phyloP scores from a whole-genome alignment of 2,329 filamentous ascomycete genomes.

The Cercospora sp. region DNA sequence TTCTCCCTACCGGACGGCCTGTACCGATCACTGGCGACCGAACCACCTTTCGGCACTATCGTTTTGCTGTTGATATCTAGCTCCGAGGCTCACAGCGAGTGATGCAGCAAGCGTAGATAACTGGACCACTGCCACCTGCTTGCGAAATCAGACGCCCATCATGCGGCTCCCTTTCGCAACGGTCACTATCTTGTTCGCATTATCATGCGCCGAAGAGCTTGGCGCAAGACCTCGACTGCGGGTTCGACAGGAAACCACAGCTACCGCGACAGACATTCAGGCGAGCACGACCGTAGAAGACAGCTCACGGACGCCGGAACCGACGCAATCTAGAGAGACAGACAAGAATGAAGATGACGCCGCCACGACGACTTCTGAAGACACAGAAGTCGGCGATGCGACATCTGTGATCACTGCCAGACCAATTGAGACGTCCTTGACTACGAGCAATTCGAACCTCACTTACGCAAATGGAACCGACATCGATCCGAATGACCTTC shows the following conservation, averaged over 20 bases:
- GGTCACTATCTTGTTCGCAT: slow-evolving; percentile 9
- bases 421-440: slow-evolving; percentile 13
- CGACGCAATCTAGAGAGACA: slow-evolving; percentile 4
- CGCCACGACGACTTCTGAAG: background rate
- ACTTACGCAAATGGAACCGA: slow-evolving; percentile 10
- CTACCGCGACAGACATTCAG: slow-evolving; percentile 7
- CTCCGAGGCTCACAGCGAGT: background rate
- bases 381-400: slow-evolving; percentile 10
- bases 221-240: slow-evolving; percentile 4
- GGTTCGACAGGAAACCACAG: slow-evolving; percentile 10
- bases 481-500: slow-evolving; percentile 49
- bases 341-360: slow-evolving; percentile 6
- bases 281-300: slow-evolving; percentile 8
- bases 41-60: slow-evolving; percentile 9
- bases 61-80: background rate
- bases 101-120: slow-evolving; percentile 13
- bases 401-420: slow-evolving; percentile 18
- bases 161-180: slow-evolving; percentile 13
- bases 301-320: slow-evolving; percentile 4
- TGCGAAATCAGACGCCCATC: background rate
- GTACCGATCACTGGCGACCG: slow-evolving; percentile 10
- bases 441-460: slow-evolving; percentile 10
- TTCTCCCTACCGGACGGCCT: slow-evolving; percentile 3
- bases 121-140: background rate
- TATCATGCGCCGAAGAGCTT: slow-evolving; percentile 15